Percentiles rank a stretch among this genome's conserved stretches.
phyloP scores from a whole-genome alignment of 768 basidiomycete species.

The Thelephora aurantiotincta region DNA sequence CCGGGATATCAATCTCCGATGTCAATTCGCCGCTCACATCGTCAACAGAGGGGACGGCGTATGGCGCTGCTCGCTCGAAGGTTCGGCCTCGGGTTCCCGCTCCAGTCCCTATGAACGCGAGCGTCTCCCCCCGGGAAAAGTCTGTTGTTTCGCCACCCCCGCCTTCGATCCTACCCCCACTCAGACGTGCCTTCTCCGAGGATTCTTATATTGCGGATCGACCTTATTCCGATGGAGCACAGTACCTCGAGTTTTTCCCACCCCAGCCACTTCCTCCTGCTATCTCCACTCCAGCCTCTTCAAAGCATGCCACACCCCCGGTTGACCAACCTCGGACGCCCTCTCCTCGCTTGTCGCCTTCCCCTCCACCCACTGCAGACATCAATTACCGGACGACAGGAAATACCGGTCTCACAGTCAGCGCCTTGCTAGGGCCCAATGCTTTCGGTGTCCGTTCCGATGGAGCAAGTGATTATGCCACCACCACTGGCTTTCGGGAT shows the following conservation, averaged over 20 bases:
- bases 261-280: background rate
- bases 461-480: background rate
- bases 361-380: conserved; percentile 4
- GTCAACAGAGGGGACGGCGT: no score
- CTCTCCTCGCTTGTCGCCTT: conserved; percentile 1
- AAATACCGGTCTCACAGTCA: background rate
- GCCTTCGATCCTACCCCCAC: background rate
- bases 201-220: background rate
- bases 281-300: background rate
- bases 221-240: background rate
- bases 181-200: conserved; percentile 1
- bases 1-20: no score
- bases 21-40: no score
- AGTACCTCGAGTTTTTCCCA: background rate
- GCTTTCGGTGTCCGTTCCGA: background rate
- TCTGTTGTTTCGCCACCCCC: background rate
- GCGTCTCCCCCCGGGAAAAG: no score
- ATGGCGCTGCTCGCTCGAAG: no score
- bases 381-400: background rate
- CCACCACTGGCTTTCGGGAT: conserved; percentile 46
- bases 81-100: no score
- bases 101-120: no score
- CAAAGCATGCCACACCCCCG: background rate
- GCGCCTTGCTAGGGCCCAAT: conserved; percentile 1
- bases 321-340: background rate